These are phyloP conservation scores for Ascochyta viciae-villosae DNA, from an alignment of 2,329 filamentous ascomycete genomes.

Conservation along the genomic window DNA sequence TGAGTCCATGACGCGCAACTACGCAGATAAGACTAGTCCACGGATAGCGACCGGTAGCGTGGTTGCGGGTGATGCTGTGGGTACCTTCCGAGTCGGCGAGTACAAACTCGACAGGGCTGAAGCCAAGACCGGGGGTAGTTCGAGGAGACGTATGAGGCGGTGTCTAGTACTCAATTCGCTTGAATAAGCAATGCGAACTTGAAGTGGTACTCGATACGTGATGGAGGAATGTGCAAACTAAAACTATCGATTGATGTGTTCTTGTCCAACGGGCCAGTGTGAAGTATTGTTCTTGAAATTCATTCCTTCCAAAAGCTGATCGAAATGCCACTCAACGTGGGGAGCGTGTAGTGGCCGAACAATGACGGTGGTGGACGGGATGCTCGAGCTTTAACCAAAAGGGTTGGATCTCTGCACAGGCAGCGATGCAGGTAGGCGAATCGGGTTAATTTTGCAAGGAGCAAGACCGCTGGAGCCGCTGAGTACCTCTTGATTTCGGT, in stretches of 20 bases:
- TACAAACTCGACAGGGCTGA: slow-evolving; percentile 36
- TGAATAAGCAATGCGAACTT: slow-evolving; percentile 37
- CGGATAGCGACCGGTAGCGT: slow-evolving; percentile 39
- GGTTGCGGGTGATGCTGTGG: slow-evolving; percentile 39
- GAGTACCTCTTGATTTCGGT: slow-evolving; percentile 20
- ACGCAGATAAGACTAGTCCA: slow-evolving; percentile 43
- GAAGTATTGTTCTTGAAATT: slow-evolving; percentile 51
- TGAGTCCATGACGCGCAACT: slow-evolving; percentile 49
- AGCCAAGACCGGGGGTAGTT: slow-evolving; percentile 29
- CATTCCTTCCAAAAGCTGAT: slow-evolving; percentile 40
- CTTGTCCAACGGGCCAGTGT: slow-evolving; percentile 56
- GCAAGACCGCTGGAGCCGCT: slow-evolving; percentile 25
- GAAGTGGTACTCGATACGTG: slow-evolving; percentile 5
- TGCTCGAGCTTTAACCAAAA: slow-evolving; percentile 15
- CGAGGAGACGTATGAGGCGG: slow-evolving; percentile 37
- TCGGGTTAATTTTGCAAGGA: slow-evolving; percentile 5
- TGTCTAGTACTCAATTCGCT: slow-evolving; percentile 27
- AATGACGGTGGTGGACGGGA: slow-evolving; percentile 18
- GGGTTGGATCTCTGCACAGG: slow-evolving; percentile 22
- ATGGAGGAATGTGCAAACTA: neutral
- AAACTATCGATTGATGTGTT: slow-evolving; percentile 51
- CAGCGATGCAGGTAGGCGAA: slow-evolving; percentile 28
- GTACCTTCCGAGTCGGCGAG: slow-evolving; percentile 29
- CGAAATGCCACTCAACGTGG: slow-evolving; percentile 1
- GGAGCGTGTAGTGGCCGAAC: slow-evolving; percentile 2